Conservation (phyloP, 352 stramenopile genomes). For the Pythium brassicae region DNA sequence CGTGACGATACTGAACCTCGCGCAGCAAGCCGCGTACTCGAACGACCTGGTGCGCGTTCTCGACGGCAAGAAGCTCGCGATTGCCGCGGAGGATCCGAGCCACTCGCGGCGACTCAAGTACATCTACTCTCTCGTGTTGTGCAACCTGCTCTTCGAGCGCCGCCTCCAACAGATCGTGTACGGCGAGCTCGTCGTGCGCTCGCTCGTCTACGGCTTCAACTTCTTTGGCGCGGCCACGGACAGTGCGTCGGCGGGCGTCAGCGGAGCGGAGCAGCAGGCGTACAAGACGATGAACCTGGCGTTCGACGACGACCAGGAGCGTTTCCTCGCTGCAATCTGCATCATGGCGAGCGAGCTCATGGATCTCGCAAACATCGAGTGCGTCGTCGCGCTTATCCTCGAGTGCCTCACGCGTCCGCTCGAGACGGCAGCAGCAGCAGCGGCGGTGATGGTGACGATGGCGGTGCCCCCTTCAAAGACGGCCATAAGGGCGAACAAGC, state of each 20-base stretch:
- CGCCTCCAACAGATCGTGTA: constrained; percentile 62
- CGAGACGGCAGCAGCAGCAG: background rate
- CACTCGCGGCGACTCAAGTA: constrained; percentile 49
- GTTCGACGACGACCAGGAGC: constrained; percentile 56
- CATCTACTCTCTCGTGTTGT: constrained; percentile 55
- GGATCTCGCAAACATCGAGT: constrained; percentile 51
- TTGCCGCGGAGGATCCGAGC: constrained; percentile 23
- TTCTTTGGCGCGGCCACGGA: constrained; percentile 24
- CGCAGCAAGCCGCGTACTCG: constrained; percentile 33
- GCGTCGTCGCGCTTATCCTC: constrained; percentile 46
- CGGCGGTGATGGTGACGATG: background rate
- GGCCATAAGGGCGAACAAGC: background rate
- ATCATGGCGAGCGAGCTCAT: constrained; percentile 62
- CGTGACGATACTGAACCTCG: constrained; percentile 61
- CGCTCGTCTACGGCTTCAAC: constrained; percentile 51
- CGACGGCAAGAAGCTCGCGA: constrained; percentile 46
- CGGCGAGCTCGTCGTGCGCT: constrained; percentile 44
- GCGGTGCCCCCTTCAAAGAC: constrained; percentile 13
- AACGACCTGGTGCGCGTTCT: constrained; percentile 53
- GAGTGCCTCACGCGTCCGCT: constrained; percentile 29
- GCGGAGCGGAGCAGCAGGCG: constrained; percentile 3
- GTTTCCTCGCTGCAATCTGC: constrained; percentile 65
- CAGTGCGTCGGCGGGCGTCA: background rate
- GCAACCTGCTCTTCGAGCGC: constrained; percentile 66
- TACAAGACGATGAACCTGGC: constrained; percentile 40